Conservation (phyloP, 2,329 filamentous ascomycete genomes). For the Fusarium veterinarium region DNA sequence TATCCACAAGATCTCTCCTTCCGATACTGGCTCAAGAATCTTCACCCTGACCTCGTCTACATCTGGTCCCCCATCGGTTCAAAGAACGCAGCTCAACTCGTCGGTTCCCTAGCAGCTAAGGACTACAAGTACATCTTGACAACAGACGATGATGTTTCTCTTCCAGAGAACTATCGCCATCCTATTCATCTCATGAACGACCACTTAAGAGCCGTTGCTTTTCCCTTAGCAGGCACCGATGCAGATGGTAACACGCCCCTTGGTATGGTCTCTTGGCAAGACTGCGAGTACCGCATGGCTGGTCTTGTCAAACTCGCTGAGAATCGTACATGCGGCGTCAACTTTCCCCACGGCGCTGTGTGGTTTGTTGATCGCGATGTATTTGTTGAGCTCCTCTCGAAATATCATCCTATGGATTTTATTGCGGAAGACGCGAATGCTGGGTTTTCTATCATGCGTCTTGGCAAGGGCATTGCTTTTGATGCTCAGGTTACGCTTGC, state of each 20-base stretch:
- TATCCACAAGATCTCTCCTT: constrained; percentile 3
- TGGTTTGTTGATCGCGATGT: constrained; percentile 10
- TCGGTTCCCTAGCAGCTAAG: not conserved
- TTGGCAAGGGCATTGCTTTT: not conserved
- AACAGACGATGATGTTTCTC: constrained; percentile 1
- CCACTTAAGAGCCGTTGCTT: not conserved
- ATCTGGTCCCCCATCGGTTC: constrained; percentile 11
- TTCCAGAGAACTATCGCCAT: constrained; percentile 1
- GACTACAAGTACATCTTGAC: constrained; percentile 7
- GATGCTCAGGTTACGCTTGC: constrained; percentile 3
- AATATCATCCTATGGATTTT: constrained; percentile 8
- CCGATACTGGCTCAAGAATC: not conserved
- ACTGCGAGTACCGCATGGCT: constrained; percentile 2
- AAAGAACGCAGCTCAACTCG: constrained; percentile 1
- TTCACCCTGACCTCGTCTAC: not conserved
- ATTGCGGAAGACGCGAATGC: constrained; percentile 1
- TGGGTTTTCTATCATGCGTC: constrained; percentile 3
- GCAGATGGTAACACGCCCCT: not conserved
- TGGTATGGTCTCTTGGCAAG: constrained; percentile 7
- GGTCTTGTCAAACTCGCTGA: constrained; percentile 4
- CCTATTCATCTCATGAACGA: not conserved
- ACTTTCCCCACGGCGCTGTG: not conserved
- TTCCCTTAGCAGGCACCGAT: not conserved
- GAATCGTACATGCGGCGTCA: not conserved
- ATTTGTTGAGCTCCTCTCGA: not conserved